Evolutionary conservation across 306 rosid species (phyloP), one percentile per base, ranked within the genome.

Genomic region (Oxytropis ochrocephala): DNA sequence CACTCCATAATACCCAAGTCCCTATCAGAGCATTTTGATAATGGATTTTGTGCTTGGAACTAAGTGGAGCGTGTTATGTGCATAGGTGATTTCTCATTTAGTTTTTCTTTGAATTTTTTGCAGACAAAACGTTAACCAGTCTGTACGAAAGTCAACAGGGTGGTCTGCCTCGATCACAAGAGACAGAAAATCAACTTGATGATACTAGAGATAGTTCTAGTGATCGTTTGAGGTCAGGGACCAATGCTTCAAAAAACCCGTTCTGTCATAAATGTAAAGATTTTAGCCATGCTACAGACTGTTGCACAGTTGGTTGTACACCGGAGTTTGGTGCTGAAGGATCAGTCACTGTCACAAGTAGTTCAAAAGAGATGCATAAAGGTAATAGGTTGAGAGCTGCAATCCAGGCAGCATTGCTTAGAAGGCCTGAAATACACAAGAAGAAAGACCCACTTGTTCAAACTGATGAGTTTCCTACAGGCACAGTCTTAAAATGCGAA

Each of bases 381-480:
- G 87, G 81, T 65, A 90, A 75, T 73, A 80, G 59, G 77, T 66
- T 93, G 89, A 93, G 88, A 85, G 86, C 89, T 53, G 96, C 96
- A 68, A 84, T 93, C 61, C 85, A 86, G 16, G 91, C 87, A 10
- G 98, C 96, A 73, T 64, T 83, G 81, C 96, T 70, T 72, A 84
- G 84, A 79, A 90, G 87, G 79, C 97, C 97, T 73, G 91, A 82
- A 80, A 78, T 90, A 47, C 80, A 74, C 79, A 93, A 82, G 81
- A 93, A 74, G 80, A 88, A 86, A 81, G 81, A 78, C 79, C 72
- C 63, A 51, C 61, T 47, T 51, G 84, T 83, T 65, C 86, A 79
- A 76, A 69, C 80, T 72, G 89, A 82, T 14, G 88, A 84, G 64
- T 59, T 78, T 64, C 67, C 84, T 17, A 65, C 68, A 32, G 79